Evolutionary conservation across 2,329 filamentous ascomycete species (phyloP).

Genomic region (Graphilbum fragrans): DNA sequence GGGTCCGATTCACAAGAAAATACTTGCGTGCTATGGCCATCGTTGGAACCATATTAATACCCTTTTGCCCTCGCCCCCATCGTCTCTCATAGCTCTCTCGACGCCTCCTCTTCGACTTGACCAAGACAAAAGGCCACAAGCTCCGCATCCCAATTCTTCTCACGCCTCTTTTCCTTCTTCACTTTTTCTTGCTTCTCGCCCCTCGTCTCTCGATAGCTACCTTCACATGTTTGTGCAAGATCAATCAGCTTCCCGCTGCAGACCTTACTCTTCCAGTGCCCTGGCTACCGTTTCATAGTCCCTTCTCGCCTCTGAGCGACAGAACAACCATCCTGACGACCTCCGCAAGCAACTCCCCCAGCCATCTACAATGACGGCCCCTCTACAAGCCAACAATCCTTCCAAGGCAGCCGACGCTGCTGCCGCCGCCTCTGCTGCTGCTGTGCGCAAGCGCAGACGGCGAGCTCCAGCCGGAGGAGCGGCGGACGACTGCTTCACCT

Average conservation of each 20-base stretch:
- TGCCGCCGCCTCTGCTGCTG: conserved; percentile 20
- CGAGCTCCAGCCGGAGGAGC: conserved; percentile 81
- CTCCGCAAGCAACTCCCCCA: not conserved
- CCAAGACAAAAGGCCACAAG: not conserved
- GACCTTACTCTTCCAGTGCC: no score
- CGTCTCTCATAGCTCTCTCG: not conserved
- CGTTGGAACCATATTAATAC: conserved; percentile 26
- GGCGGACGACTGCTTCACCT: conserved; percentile 90
- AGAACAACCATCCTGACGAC: not conserved
- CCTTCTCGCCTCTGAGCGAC: no score
- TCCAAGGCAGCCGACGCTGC: conserved; percentile 25
- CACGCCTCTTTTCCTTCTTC: not conserved
- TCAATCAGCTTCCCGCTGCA: no score
- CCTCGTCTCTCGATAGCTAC: not conserved
- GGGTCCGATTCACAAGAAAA: not conserved
- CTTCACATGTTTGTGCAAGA: not conserved
- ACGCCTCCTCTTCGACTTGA: not conserved
- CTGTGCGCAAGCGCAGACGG: conserved; percentile 62
- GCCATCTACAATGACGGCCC: conserved; percentile 32
- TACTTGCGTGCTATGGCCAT: conserved; percentile 20
- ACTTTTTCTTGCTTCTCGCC: not conserved
- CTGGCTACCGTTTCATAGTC: no score
- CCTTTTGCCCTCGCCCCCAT: conserved; percentile 2
- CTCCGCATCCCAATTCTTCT: not conserved
- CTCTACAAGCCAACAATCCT: conserved; percentile 19